Base-by-base conservation (phyloP, 257 asterid species). In the Sherardia arvensis region DNA sequence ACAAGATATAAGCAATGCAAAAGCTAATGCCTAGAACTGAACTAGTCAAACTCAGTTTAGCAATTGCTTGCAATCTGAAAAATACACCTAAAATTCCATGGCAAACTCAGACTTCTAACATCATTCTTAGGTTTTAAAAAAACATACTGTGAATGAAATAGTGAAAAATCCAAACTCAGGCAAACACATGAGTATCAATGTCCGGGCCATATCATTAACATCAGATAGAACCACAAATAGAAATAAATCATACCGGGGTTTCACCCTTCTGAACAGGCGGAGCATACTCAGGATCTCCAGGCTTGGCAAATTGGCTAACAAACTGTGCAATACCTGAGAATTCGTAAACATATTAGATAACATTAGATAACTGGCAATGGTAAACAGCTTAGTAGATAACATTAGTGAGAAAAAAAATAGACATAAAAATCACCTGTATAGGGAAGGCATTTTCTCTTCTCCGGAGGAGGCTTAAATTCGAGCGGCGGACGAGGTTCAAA, bases 401-500 rank as follows among this genome's bases (percentile, higher is more conserved):
- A 36, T 5, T 2, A 25, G 2, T 45, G 6, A 32, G 7, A 49
- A 14, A 18, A 54, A 26, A 4, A 22, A 38, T 2, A 38, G 0
- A 17, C 7, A 17, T 9, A 34, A 1, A 43, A 61, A 38, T 18
- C 47, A 92, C 97, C 99, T 67, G 88, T 69, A 80, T 93, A 93
- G 9, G 91, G 79, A 28, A 86, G 97, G 65, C 90, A 90, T 72
- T 90, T 93, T 74, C 94, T 87, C 94, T 90, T 93, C 77, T 93
- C 99, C 0, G 91, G 93, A 61, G 94, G 96, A 45, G 88, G 92
- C 77, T 90, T 93, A 75, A 69, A 93, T 60, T 93, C 99, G 87
- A 93, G 80, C 60, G 99, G 97, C 8, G 86, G 96, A 34, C 99
- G 96, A 2, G 99, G 91, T 79, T 93, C 97, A 73, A 93, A 93